A percentile compares a stretch with the other conserved stretches of the same genome.
Evolutionary conservation across 352 stramenopile genomes (phyloP).

Genomic region (Phytophthora sansomeana): DNA sequence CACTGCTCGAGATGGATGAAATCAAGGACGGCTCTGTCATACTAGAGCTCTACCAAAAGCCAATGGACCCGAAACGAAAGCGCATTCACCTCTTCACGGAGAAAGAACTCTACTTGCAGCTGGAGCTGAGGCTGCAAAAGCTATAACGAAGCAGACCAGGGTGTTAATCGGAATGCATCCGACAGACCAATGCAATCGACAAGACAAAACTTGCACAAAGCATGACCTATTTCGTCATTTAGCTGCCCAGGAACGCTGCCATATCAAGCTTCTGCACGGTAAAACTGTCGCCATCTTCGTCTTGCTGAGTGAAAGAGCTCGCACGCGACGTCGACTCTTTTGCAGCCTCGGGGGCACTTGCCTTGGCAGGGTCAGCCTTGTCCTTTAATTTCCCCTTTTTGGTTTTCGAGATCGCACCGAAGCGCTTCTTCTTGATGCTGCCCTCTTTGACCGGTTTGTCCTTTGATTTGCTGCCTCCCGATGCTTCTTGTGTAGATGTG

Average conservation of each 20-base stretch:
- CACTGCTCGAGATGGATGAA: conserved; percentile 78
- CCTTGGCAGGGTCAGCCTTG: conserved; percentile 37
- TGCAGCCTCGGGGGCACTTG: conserved; percentile 1
- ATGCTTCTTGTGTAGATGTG: conserved; percentile 64
- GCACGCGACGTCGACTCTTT: conserved; percentile 50
- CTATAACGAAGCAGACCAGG: conserved; percentile 17
- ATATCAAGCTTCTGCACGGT: conserved; percentile 83
- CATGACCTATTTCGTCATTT: conserved; percentile 8
- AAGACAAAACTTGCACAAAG: conserved; percentile 4
- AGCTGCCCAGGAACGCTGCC: conserved; percentile 68
- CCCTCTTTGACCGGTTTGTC: conserved; percentile 61
- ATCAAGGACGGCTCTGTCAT: conserved; percentile 43
- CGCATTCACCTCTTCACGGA: conserved; percentile 77
- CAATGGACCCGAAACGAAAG: conserved; percentile 71
- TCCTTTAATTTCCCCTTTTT: conserved; percentile 52
- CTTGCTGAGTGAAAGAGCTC: conserved; percentile 48
- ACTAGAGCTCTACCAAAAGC: conserved; percentile 77
- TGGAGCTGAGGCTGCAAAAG: conserved; percentile 45
- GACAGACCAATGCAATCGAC: conserved; percentile 1
- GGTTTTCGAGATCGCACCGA: conserved; percentile 42
- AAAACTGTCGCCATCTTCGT: conserved; percentile 60
- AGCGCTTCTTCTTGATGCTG: conserved; percentile 55
- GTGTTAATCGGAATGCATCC: background rate
- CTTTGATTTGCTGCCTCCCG: conserved; percentile 40
- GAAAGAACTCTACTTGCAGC: conserved; percentile 75